Conservation (phyloP, 305 asterid genomes). For the Fraxinus velutina region DNA sequence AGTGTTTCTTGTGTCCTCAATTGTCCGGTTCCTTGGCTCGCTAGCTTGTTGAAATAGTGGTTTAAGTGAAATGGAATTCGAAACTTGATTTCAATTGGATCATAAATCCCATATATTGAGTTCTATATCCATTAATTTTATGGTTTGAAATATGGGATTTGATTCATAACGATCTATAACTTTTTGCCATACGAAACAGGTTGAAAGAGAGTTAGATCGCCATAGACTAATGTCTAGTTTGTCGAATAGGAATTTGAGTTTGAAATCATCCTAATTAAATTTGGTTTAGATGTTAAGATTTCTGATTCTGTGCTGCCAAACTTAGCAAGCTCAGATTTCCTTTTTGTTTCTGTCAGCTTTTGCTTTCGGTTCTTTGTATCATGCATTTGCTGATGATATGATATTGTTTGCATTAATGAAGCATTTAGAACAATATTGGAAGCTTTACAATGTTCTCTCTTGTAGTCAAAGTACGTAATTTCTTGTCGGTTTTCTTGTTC, state of each 20-base stretch:
- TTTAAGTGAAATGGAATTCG: neutral
- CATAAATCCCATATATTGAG: neutral
- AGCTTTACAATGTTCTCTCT: neutral
- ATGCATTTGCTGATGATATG: neutral
- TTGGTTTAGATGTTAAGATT: neutral
- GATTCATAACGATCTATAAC: neutral
- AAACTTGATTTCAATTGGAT: neutral
- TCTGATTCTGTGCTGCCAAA: neutral
- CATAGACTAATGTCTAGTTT: neutral
- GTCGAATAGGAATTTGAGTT: neutral
- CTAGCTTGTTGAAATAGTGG: neutral
- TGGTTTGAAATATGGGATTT: neutral
- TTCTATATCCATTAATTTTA: neutral
- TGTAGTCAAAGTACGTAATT: neutral
- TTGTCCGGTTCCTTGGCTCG: neutral
- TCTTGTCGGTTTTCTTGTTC: slow-evolving; percentile 22
- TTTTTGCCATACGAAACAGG: neutral
- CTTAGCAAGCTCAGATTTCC: neutral
- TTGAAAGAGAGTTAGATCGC: neutral
- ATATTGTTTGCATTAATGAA: neutral
- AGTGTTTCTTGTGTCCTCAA: neutral
- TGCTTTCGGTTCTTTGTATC: neutral
- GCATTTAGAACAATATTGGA: neutral
- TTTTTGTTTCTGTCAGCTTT: neutral
- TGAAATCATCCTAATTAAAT: neutral